Percentiles rank a stretch among this genome's conserved stretches.
phyloP scores from a whole-genome alignment of 2,329 filamentous ascomycete genomes.

The Plectosphaerella cucumerina region DNA sequence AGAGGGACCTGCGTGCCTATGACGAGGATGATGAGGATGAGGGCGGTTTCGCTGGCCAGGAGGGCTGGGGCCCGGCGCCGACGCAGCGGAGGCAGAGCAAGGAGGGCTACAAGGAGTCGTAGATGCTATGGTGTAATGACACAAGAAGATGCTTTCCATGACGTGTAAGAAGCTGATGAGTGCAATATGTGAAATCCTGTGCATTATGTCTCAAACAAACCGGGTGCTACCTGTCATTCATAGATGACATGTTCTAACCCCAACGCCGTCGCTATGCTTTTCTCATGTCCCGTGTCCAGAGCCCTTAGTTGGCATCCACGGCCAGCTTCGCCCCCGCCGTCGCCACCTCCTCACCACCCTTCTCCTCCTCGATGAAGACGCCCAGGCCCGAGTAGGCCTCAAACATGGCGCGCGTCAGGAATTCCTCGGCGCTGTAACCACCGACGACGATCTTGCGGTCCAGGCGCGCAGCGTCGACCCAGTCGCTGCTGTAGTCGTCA shows the following conservation, averaged over 20 bases:
- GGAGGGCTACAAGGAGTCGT: background rate
- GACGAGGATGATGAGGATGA: background rate
- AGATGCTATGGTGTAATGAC: background rate
- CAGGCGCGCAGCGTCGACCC: constrained; percentile 62
- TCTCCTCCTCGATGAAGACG: constrained; percentile 81
- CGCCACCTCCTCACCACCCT: constrained; percentile 32
- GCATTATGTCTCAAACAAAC: no score
- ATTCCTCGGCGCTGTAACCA: constrained; percentile 80
- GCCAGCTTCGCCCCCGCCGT: constrained; percentile 30
- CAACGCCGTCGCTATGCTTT: constrained; percentile 24
- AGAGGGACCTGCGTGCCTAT: background rate
- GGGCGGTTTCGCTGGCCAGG: background rate
- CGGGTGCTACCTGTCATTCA: no score
- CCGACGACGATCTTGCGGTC: constrained; percentile 68
- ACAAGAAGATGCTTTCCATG: background rate
- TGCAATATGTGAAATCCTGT: no score
- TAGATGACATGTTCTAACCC: background rate
- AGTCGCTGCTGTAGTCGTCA: constrained; percentile 69
- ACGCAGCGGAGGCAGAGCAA: background rate
- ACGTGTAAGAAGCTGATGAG: no score
- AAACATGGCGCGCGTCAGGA: constrained; percentile 73
- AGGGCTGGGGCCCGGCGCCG: background rate
- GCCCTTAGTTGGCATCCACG: constrained; percentile 31
- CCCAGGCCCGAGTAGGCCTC: constrained; percentile 89
- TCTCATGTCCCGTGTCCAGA: background rate